A percentile compares a stretch with the other conserved stretches of the same genome.
phyloP scores from a whole-genome alignment of 1,284 basidiomycete genomes.

The Leucoagaricus sp. region DNA sequence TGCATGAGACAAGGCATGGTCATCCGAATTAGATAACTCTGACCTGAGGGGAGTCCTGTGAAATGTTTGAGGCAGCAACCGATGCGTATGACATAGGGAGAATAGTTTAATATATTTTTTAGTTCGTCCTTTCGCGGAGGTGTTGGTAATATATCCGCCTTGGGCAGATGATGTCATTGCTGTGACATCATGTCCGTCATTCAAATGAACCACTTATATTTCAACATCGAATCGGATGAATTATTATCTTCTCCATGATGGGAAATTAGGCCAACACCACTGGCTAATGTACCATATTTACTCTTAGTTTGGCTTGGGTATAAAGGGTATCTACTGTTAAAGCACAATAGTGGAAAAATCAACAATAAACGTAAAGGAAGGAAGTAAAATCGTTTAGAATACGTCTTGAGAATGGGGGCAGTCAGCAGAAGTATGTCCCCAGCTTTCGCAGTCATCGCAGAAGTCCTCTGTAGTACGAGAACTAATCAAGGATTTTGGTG shows the following conservation, averaged over 20 bases:
- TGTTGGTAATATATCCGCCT: background rate
- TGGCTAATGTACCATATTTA: conserved; percentile 5
- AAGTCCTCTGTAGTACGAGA: conserved; percentile 30
- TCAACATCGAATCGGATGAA: background rate
- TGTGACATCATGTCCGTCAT: background rate
- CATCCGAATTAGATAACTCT: conserved; percentile 1
- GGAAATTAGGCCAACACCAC: background rate
- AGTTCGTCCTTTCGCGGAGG: background rate
- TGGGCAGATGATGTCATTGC: conserved; percentile 17
- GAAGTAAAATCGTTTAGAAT: conserved; percentile 46
- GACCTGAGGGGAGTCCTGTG: conserved; percentile 45
- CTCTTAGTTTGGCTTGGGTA: conserved; percentile 8
- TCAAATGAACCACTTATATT: background rate
- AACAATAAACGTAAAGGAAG: conserved; percentile 5
- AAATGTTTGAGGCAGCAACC: conserved; percentile 58
- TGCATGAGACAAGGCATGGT: background rate
- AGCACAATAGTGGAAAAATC: background rate
- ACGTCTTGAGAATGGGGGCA: conserved; percentile 83
- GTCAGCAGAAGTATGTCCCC: conserved; percentile 67
- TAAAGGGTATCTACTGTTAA: conserved; percentile 12
- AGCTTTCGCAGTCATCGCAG: conserved; percentile 78
- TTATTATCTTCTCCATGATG: background rate
- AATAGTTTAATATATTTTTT: conserved; percentile 5
- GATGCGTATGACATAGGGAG: conserved; percentile 65
- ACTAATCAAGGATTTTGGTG: conserved; percentile 9